Conservation (phyloP, 495 filamentous ascomycete genomes). For the Staphylotrichum longicolle region DNA sequence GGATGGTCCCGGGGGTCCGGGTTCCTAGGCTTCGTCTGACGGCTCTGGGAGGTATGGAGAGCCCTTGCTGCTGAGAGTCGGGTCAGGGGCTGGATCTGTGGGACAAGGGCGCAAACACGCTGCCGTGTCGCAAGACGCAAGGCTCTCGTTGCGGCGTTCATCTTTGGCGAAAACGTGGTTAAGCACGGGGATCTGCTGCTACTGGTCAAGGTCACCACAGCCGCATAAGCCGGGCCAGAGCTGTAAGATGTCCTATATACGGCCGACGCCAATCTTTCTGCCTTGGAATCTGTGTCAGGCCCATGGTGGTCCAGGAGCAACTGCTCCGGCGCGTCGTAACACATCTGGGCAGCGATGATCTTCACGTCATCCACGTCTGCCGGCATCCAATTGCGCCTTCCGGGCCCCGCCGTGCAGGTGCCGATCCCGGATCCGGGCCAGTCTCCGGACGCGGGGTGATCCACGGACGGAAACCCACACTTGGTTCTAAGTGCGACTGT, state of each 20-base stretch:
- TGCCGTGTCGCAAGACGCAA: slow-evolving; percentile 9
- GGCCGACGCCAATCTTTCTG: too few relatives aligned
- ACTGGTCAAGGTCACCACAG: too few relatives aligned
- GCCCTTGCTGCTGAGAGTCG: background rate
- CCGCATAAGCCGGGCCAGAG: too few relatives aligned
- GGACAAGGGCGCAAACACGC: background rate
- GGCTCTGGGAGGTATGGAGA: slow-evolving; percentile 4
- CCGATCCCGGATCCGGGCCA: background rate
- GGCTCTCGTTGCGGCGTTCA: slow-evolving; percentile 12
- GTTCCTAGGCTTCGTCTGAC: slow-evolving; percentile 1
- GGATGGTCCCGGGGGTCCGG: slow-evolving; percentile 4
- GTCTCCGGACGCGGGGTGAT: background rate
- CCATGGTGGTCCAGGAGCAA: background rate
- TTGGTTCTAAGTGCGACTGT: too few relatives aligned
- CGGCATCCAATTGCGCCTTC: background rate
- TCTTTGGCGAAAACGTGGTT: background rate
- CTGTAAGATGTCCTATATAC: too few relatives aligned
- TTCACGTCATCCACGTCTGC: background rate
- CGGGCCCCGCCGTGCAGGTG: background rate
- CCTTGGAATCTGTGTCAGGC: too few relatives aligned
- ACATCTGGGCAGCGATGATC: background rate
- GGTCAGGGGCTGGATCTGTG: background rate
- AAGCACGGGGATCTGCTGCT: too few relatives aligned
- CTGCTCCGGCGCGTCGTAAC: background rate
- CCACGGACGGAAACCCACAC: too few relatives aligned